phyloP scores from a whole-genome alignment of 345 rosid species.

The Carallia pectinifolia region DNA sequence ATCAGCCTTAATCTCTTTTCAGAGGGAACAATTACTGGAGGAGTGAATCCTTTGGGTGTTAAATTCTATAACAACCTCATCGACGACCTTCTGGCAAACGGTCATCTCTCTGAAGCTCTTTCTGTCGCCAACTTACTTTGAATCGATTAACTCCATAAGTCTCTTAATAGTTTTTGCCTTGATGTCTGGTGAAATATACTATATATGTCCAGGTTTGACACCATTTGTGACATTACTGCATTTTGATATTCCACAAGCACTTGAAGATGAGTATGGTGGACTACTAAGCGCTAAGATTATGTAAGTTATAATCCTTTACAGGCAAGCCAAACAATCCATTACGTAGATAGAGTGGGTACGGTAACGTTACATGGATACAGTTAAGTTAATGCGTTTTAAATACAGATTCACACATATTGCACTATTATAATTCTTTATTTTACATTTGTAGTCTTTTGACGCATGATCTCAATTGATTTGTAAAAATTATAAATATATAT shows the following conservation, averaged over 20 bases:
- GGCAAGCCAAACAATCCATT: too few species aligned
- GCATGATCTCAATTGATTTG: too few species aligned
- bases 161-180: too few species aligned
- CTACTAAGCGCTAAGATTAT: conserved; percentile 14
- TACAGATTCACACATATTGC: too few species aligned
- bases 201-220: conserved; percentile 10
- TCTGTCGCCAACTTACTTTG: background rate
- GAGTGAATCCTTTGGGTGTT: conserved; percentile 20
- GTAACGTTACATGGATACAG: too few species aligned
- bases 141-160: too few species aligned
- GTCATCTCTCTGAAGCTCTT: background rate
- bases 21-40: conserved; percentile 19
- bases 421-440: too few species aligned
- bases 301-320: background rate
- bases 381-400: too few species aligned
- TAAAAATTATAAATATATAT: too few species aligned
- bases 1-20: background rate
- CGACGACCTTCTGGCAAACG: conserved; percentile 21
- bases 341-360: too few species aligned
- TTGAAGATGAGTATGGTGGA: conserved; percentile 23
- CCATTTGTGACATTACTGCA: conserved; percentile 25
- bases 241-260: conserved; percentile 27
- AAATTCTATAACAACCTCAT: conserved; percentile 26
- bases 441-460: too few species aligned
- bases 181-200: too few species aligned